These are phyloP conservation scores for Fusarium odoratissimum DNA, from an alignment of 2,329 filamentous ascomycete genomes.

Conservation along the genomic window DNA sequence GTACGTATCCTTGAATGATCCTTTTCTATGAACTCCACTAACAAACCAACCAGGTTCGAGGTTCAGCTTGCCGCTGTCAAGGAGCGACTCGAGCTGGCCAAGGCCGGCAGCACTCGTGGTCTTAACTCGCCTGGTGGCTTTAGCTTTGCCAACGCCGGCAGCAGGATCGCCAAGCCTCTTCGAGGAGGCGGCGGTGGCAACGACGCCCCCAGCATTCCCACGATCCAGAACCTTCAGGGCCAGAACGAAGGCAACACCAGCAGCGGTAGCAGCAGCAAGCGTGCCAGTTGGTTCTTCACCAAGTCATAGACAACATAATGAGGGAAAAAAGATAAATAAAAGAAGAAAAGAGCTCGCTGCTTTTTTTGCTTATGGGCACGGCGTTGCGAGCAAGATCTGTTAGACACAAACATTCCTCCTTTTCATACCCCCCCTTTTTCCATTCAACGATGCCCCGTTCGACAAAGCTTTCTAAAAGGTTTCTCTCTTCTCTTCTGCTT, in stretches of 20 bases:
- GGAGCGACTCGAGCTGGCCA: conserved; percentile 95
- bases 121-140: conserved; percentile 78
- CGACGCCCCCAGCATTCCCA: conserved; percentile 60
- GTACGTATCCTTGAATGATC: conserved; percentile 65
- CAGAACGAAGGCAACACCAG: conserved; percentile 24
- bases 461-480: conserved; percentile 33
- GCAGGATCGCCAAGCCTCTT: conserved; percentile 76
- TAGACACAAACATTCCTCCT: conserved; percentile 24
- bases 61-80: conserved; percentile 96
- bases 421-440: conserved; percentile 33
- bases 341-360: conserved; percentile 36
- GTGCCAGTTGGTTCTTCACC: conserved; percentile 81
- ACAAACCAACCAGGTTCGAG: conserved; percentile 78
- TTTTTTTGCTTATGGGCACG: conserved; percentile 44
- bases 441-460: conserved; percentile 25
- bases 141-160: conserved; percentile 73
- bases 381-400: conserved; percentile 44
- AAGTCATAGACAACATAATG: conserved; percentile 58
- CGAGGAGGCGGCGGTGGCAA: conserved; percentile 69
- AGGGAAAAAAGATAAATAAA: conserved; percentile 36
- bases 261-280: conserved; percentile 65
- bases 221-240: conserved; percentile 65
- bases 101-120: conserved; percentile 88
- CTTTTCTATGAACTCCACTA: conserved; percentile 37
- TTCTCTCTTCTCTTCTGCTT: conserved; percentile 20